Conservation (phyloP, 768 basidiomycete species). For the Gymnopilus dilepis region DNA sequence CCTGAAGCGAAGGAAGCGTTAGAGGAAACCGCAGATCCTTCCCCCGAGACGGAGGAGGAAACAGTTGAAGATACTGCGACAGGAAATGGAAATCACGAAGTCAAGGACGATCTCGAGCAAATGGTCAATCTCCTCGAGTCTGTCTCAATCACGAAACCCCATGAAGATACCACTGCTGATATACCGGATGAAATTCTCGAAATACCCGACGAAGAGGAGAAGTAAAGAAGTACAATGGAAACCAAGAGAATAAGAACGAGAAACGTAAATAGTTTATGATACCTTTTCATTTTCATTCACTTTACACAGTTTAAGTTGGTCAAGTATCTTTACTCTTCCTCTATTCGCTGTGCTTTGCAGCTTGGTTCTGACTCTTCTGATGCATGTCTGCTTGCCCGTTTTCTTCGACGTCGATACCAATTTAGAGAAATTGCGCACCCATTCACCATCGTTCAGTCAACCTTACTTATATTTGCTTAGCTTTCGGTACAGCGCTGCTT, state of each 20-base stretch:
- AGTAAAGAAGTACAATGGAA: conserved; percentile 12
- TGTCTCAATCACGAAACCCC: conserved; percentile 40
- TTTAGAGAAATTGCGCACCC: neutral
- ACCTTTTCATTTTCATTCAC: conserved; percentile 11
- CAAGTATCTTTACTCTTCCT: conserved; percentile 4
- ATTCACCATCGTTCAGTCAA: neutral
- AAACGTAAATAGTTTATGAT: conserved; percentile 1
- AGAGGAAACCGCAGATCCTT: neutral
- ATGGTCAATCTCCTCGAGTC: conserved; percentile 72
- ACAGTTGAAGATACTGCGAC: neutral
- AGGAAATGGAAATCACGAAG: conserved; percentile 7
- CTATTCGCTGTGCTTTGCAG: neutral
- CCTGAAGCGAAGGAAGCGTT: conserved; percentile 9
- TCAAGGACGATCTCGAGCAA: conserved; percentile 45
- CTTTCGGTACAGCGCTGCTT: neutral
- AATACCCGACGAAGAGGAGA: conserved; percentile 58
- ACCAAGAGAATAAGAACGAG: neutral
- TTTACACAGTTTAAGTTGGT: neutral
- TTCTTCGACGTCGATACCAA: neutral
- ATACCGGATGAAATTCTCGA: conserved; percentile 63
- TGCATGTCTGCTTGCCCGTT: neutral
- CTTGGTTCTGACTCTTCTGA: too few species aligned
- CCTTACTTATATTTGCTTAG: neutral
- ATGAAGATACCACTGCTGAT: conserved; percentile 47
- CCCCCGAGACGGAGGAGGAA: conserved; percentile 8